A percentile compares a stretch with the other conserved stretches of the same genome.
Conservation (phyloP, 192 early-diverging fungal species). For the Coemansia sp. region DNA sequence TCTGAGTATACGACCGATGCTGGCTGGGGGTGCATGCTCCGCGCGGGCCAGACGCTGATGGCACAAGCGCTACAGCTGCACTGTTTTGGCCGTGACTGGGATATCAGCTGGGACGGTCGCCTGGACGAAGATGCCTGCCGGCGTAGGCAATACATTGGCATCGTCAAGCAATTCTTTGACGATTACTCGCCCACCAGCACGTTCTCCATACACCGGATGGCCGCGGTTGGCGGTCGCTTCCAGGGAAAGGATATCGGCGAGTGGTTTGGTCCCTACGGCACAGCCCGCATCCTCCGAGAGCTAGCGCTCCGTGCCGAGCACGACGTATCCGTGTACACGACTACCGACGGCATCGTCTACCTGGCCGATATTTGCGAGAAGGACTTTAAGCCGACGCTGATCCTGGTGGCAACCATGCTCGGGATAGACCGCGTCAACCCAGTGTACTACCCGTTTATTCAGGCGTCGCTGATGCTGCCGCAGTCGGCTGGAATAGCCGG, state of each 20-base stretch:
- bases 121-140: constrained; percentile 5
- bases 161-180: constrained; percentile 80
- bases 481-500: constrained; percentile 90
- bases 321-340: constrained; percentile 66
- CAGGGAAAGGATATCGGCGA: constrained; percentile 86
- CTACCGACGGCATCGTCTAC: constrained; percentile 80
- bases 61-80: constrained; percentile 75
- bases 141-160: constrained; percentile 34
- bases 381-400: constrained; percentile 63
- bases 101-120: constrained; percentile 8
- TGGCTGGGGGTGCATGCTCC: constrained; percentile 97
- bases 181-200: constrained; percentile 58
- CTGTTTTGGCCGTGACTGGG: constrained; percentile 61
- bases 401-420: constrained; percentile 81
- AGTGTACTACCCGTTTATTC: constrained; percentile 62
- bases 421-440: constrained; percentile 89
- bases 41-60: constrained; percentile 89
- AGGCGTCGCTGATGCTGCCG: constrained; percentile 70
- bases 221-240: constrained; percentile 70
- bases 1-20: constrained; percentile 79
- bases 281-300: constrained; percentile 16
- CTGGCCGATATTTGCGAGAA: constrained; percentile 34
- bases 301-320: constrained; percentile 7
- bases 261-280: constrained; percentile 92
- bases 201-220: constrained; percentile 93